Evolutionary conservation across 768 basidiomycete species (phyloP), one percentile per base, ranked within the genome.

Genomic region (Rhizopogon salebrosus): DNA sequence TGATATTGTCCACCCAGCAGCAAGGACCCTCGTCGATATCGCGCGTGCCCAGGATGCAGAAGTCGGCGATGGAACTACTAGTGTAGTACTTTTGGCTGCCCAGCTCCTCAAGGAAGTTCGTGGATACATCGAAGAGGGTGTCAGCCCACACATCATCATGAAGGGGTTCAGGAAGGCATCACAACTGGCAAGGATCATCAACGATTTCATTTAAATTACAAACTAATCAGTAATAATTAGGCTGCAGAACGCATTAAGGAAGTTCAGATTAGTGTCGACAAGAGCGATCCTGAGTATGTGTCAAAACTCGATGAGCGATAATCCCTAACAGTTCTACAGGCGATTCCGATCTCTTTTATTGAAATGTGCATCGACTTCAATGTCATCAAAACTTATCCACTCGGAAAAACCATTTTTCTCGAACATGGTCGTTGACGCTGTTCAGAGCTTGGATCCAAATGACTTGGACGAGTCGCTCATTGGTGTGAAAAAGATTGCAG

Each of bases 341-440:
- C 83, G 83, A 60, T 97, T 98, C 81, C 93, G 86, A 43, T 91
- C 94, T 56, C 84, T 98, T 22, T 81, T 98, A 31, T 79, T 97
- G 61, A 95, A 97, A 76, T 97, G 94, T 70, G 97, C 97, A 24
- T 87, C 94, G 24, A 99, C 97, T 3, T 95, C 97, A n/a, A 98
- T 98, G 95, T 98, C 97, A 14, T 98, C 95, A 56, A 99, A 98
- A 71, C 83, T 98, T 55, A 98, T 99, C 62, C 95, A 98, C 68
- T 93, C 92, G 13, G 92, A 98, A 73, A 98, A 97, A 64, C 97
- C 95, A 1, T 98, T 98, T 75, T 99, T 99, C 77, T 91, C 95
- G 10, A 84, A 89, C 58, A 98, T 99, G 95, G 97, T 97, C 46
- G 97, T 99, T 42, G 93, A 98, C 63, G 95, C 97, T 35, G 93